Base-by-base conservation (phyloP, 139 green algal genomes). In the Microglena sp. region DNA sequence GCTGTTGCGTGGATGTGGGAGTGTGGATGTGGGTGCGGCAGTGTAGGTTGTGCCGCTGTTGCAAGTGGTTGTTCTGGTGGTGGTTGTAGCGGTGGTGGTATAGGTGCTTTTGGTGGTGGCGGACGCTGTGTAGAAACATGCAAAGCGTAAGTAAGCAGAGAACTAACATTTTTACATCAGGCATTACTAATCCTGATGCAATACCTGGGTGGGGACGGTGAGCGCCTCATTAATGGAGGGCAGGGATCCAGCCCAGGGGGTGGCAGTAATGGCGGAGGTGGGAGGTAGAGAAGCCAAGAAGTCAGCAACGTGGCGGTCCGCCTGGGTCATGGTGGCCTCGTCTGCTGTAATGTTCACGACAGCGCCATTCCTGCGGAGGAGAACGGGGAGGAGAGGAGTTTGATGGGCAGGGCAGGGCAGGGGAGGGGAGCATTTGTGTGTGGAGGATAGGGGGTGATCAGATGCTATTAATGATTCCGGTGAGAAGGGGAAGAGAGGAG, bases 271-370 rank as follows among this genome's bases (percentile, higher is more conserved):
- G 2, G 34, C 29, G 0, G 22, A 46, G 22, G 54, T 33, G 27
- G 64, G 71, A 0, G 94, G 91, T 71, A 99, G 73, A 1, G 86
- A 71, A 6, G 64, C 50, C 69, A 97, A 81, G 69, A 99, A 89
- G n/a, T 70, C 78, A 11, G 66, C 31, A 5, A 97, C 67, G 22
- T 78, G 64, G 6, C 62, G 65, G n/a, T 71, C 7, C 11, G 79
- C 77, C 28, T 73, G 58, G n/a, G 62, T 33, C 62, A 99, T 80
- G 5, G 89, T 90, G 28, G 62, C 44, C 1, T 81, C 73, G 66
- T 99, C 94, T 3, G 70, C 94, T 0, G 94, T 99, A 50, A 98
- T 56, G 86, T 99, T 99, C 45, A 99, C 80, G 8, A 96, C 68
- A 15, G 82, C 74, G 11, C 89, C 92, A 8, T 73, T 68, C n/a